A percentile compares a stretch with the other conserved stretches of the same genome.
phyloP scores from a whole-genome alignment of 257 asterid genomes.

The Fraxinus pennsylvanica region DNA sequence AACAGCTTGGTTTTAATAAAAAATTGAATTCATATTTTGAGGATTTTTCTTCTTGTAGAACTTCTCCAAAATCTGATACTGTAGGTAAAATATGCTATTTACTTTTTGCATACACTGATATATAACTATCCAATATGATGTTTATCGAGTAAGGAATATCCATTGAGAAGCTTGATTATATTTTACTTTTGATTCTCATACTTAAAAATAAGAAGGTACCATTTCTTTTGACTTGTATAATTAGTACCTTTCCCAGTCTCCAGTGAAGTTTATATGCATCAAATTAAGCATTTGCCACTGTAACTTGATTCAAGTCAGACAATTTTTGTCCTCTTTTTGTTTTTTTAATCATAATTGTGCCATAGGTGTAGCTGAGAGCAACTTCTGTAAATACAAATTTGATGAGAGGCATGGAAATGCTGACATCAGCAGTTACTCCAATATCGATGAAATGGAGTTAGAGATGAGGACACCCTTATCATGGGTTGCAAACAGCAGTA shows the following conservation, averaged over 20 bases:
- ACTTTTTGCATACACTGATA: neutral
- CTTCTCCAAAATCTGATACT: conserved; percentile 23
- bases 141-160: neutral
- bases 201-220: conserved; percentile 1
- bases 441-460: conserved; percentile 30
- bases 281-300: conserved; percentile 8
- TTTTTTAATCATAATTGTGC: neutral
- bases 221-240: neutral
- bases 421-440: conserved; percentile 23
- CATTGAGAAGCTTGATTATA: neutral
- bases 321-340: neutral
- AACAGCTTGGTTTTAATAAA: conserved; percentile 39
- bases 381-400: conserved; percentile 9
- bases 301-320: neutral
- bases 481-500: conserved; percentile 44
- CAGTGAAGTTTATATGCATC: neutral
- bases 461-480: conserved; percentile 45
- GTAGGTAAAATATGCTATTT: conserved; percentile 40
- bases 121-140: neutral
- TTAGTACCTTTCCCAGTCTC: neutral
- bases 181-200: neutral
- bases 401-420: conserved; percentile 31
- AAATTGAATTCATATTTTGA: conserved; percentile 27
- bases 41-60: conserved; percentile 32
- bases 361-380: conserved; percentile 29